phyloP scores from a whole-genome alignment of 192 early-diverging fungal species.

The Coemansia sp. region DNA sequence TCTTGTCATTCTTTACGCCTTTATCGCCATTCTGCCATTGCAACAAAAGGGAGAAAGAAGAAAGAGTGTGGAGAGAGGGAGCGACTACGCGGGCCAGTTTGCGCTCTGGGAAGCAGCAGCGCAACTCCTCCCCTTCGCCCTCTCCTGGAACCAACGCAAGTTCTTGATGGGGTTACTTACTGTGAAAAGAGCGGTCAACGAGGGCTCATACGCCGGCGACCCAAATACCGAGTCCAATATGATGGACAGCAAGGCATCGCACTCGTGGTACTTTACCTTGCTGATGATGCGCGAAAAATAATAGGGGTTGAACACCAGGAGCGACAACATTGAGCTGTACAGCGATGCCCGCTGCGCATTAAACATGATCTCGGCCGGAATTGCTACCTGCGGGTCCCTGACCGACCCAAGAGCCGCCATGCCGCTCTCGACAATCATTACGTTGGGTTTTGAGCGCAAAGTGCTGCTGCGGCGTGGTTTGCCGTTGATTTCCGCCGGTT shows the following conservation, averaged over 20 bases:
- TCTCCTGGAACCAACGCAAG: no score
- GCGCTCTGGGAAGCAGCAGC: no score
- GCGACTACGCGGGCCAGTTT: no score
- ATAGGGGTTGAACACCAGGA: constrained; percentile 34
- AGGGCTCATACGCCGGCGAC: constrained; percentile 11
- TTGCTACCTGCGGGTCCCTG: constrained; percentile 16
- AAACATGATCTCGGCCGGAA: constrained; percentile 47
- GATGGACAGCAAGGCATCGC: constrained; percentile 34
- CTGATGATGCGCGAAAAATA: constrained; percentile 31
- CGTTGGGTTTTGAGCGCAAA: background rate
- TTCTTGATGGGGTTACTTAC: constrained; percentile 17
- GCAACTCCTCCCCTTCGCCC: no score
- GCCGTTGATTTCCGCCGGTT: background rate
- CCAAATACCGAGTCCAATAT: constrained; percentile 41
- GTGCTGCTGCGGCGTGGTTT: background rate
- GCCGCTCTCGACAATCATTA: constrained; percentile 20
- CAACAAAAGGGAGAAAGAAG: no score
- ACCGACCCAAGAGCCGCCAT: constrained; percentile 20
- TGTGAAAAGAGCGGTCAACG: constrained; percentile 32
- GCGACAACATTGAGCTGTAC: constrained; percentile 26
- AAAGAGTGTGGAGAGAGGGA: no score
- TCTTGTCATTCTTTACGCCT: background rate
- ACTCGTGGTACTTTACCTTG: constrained; percentile 36
- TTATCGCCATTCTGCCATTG: no score
- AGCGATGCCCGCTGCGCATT: constrained; percentile 19